Percentiles rank a stretch among this genome's conserved stretches.
These are phyloP conservation scores for Pinus albicaulis DNA, from an alignment of 75 land plant genomes.

Conservation along the genomic window DNA sequence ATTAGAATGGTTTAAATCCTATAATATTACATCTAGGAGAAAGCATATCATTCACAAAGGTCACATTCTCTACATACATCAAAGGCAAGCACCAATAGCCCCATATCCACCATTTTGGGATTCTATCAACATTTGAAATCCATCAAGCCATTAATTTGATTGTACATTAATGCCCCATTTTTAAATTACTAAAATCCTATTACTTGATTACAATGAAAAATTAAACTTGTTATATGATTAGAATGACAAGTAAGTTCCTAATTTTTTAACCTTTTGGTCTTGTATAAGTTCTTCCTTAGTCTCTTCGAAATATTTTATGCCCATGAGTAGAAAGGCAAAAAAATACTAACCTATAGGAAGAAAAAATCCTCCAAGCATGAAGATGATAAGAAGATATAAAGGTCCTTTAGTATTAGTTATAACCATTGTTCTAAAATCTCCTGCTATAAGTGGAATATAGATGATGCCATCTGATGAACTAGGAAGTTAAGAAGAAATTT, in stretches of 20 bases:
- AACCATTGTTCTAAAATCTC: slow-evolving; percentile 70
- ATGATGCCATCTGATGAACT: slow-evolving; percentile 83
- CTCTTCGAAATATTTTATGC: background rate
- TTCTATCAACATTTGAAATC: slow-evolving; percentile 20
- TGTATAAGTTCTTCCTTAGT: background rate
- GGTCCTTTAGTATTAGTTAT: slow-evolving; percentile 87
- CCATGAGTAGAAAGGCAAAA: background rate
- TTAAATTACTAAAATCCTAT: too few relatives aligned
- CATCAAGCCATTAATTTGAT: background rate
- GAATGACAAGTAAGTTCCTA: too few relatives aligned
- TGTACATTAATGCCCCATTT: background rate
- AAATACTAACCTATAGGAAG: slow-evolving; percentile 50
- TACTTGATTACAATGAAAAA: background rate
- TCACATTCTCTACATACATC: slow-evolving; percentile 52
- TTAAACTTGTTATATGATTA: too few relatives aligned
- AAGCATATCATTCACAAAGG: slow-evolving; percentile 53
- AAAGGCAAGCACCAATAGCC: slow-evolving; percentile 76
- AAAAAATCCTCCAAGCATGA: slow-evolving; percentile 89
- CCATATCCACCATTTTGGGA: slow-evolving; percentile 76
- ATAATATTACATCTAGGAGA: slow-evolving; percentile 58
- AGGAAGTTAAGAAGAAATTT: slow-evolving; percentile 60
- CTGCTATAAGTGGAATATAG: slow-evolving; percentile 74
- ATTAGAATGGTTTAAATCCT: background rate
- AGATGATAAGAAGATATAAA: slow-evolving; percentile 66
- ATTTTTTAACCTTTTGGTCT: background rate